These are phyloP conservation scores for Nitzschia sp. DNA, from an alignment of 108 stramenopile species.

Conservation along the genomic window DNA sequence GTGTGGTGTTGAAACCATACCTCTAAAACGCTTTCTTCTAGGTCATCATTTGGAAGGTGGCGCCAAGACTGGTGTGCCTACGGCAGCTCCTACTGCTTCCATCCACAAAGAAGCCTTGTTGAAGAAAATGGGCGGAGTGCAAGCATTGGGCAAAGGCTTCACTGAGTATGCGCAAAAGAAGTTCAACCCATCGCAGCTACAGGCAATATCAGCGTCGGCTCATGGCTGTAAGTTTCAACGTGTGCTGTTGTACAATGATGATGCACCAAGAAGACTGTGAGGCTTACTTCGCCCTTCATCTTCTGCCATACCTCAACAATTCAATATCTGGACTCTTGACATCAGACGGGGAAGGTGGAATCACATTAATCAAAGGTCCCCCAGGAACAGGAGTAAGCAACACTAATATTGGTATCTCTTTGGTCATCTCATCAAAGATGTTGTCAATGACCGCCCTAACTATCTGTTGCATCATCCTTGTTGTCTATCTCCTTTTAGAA, in stretches of 20 bases:
- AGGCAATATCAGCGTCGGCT: slow-evolving; percentile 73
- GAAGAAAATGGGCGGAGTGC: slow-evolving; percentile 63
- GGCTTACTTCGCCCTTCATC: too few relatives aligned
- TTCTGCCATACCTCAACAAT: too few relatives aligned
- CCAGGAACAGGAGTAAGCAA: slow-evolving; percentile 25
- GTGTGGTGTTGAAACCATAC: slow-evolving; percentile 64
- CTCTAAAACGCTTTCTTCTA: slow-evolving; percentile 63
- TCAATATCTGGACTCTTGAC: too few relatives aligned
- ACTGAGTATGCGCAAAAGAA: slow-evolving; percentile 63
- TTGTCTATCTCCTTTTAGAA: slow-evolving; percentile 42
- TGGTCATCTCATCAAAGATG: too few relatives aligned
- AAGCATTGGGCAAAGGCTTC: slow-evolving; percentile 82
- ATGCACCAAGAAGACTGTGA: not conserved
- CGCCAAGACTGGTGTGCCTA: not conserved
- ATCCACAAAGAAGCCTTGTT: slow-evolving; percentile 43
- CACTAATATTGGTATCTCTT: too few relatives aligned
- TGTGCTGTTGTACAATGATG: not conserved
- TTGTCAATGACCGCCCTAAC: too few relatives aligned
- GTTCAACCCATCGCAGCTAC: slow-evolving; percentile 83
- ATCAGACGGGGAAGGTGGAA: slow-evolving; percentile 73
- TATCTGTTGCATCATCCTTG: too few relatives aligned
- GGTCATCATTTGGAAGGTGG: slow-evolving; percentile 49
- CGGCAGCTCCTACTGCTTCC: not conserved
- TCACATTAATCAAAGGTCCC: slow-evolving; percentile 88
- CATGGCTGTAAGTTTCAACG: slow-evolving; percentile 46